These are phyloP conservation scores for Ambrosia trifida DNA, from an alignment of 129 eudicot species.

Conservation along the genomic window DNA sequence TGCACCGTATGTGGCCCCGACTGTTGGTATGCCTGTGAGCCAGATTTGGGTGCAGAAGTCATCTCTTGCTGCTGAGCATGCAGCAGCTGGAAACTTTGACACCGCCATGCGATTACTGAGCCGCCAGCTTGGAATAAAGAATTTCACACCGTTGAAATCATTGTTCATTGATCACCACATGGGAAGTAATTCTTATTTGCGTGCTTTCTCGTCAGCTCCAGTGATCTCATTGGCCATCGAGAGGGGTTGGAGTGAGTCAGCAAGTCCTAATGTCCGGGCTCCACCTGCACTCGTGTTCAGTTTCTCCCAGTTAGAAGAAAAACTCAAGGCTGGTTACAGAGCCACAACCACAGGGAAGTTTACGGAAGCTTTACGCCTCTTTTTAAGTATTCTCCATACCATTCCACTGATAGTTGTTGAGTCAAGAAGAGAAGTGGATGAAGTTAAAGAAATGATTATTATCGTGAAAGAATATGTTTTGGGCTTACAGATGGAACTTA, in stretches of 20 bases:
- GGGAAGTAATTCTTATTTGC: conserved; percentile 64
- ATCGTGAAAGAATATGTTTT: conserved; percentile 64
- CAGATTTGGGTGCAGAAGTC: conserved; percentile 78
- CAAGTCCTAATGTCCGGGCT: conserved; percentile 68
- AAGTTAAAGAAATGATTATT: conserved; percentile 61
- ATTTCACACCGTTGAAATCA: conserved; percentile 55
- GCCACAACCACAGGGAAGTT: conserved; percentile 72
- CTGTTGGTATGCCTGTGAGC: conserved; percentile 72
- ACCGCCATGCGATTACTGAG: conserved; percentile 69
- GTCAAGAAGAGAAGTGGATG: conserved; percentile 70
- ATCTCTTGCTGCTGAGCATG: conserved; percentile 72
- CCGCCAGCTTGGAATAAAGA: conserved; percentile 68
- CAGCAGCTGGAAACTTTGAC: conserved; percentile 81
- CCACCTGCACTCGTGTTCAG: conserved; percentile 67
- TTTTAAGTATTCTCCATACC: conserved; percentile 59
- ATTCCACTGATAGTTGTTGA: conserved; percentile 69
- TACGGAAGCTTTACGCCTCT: conserved; percentile 57
- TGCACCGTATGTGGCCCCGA: conserved; percentile 54
- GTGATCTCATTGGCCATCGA: conserved; percentile 59
- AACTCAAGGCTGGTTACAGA: conserved; percentile 64
- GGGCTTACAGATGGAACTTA: conserved; percentile 69
- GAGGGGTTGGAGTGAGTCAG: conserved; percentile 68
- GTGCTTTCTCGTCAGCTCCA: conserved; percentile 66
- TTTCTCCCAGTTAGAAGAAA: conserved; percentile 69
- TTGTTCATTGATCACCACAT: conserved; percentile 53